Percentiles rank a stretch among this genome's conserved stretches.
Conservation (phyloP, 2,329 filamentous ascomycete species). For the Monosporascus cannonballus region DNA sequence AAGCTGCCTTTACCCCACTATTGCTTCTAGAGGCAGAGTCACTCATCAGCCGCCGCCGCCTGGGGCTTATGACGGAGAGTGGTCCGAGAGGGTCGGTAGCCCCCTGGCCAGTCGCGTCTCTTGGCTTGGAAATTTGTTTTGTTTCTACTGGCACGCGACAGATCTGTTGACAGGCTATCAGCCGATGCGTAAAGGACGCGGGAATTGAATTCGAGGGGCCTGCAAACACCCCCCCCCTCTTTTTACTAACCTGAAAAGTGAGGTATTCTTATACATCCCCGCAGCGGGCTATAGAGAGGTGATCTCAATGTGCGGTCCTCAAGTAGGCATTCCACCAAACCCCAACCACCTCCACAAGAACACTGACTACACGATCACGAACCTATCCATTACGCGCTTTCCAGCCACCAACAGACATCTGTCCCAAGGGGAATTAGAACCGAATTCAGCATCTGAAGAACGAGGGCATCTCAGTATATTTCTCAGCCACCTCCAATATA, state of each 20-base stretch:
- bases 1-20: neutral
- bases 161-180: neutral
- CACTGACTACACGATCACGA: too few species aligned
- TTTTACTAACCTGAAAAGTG: neutral
- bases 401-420: too few species aligned
- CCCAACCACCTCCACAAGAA: neutral
- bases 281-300: neutral
- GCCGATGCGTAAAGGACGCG: neutral
- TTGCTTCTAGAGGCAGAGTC: too few species aligned
- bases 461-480: too few species aligned
- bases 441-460: too few species aligned
- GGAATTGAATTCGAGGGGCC: neutral
- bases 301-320: neutral
- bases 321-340: neutral
- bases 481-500: too few species aligned
- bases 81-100: neutral
- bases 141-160: neutral
- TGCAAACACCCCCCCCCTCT: neutral
- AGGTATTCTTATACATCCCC: neutral
- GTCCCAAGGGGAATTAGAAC: too few species aligned
- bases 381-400: too few species aligned
- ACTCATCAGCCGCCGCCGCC: neutral
- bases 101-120: neutral
- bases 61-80: neutral
- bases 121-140: neutral